phyloP scores from a whole-genome alignment of 2,329 filamentous ascomycete species.

The Anthostomella pinea region DNA sequence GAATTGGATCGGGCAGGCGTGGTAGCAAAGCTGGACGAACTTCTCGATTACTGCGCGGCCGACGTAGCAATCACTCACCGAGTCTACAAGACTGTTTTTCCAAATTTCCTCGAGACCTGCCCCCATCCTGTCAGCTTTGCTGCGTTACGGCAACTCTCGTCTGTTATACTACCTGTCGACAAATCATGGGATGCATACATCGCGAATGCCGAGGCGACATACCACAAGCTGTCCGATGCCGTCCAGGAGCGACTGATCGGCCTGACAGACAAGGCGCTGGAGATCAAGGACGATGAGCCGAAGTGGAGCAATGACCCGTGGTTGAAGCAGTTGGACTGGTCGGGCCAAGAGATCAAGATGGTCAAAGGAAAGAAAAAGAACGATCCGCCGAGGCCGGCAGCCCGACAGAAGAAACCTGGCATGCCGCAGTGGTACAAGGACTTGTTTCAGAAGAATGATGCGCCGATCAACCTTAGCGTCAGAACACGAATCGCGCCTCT shows the following conservation, averaged over 20 bases:
- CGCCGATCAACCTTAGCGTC: constrained; percentile 74
- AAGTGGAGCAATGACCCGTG: constrained; percentile 80
- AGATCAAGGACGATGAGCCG: constrained; percentile 65
- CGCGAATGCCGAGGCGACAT: constrained; percentile 78
- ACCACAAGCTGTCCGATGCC: constrained; percentile 71
- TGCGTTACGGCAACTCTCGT: constrained; percentile 86
- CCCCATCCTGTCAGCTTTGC: constrained; percentile 97
- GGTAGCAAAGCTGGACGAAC: constrained; percentile 68
- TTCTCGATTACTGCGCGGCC: constrained; percentile 91
- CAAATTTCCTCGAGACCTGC: constrained; percentile 82
- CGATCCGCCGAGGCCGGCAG: constrained; percentile 73
- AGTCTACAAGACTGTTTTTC: constrained; percentile 92
- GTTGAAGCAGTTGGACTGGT: constrained; percentile 93
- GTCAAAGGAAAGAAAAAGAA: constrained; percentile 86
- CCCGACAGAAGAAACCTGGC: constrained; percentile 87
- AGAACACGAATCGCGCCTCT: constrained; percentile 85
- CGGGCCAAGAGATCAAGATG: constrained; percentile 87
- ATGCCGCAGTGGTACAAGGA: constrained; percentile 97
- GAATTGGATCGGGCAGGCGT: constrained; percentile 73
- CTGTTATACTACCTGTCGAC: constrained; percentile 88
- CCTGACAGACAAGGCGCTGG: constrained; percentile 73
- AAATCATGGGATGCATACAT: constrained; percentile 86
- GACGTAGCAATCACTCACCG: constrained; percentile 91
- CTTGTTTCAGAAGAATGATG: constrained; percentile 67
- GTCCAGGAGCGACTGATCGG: constrained; percentile 72